phyloP scores from a whole-genome alignment of 768 basidiomycete species.

The Dentipellis sp. region DNA sequence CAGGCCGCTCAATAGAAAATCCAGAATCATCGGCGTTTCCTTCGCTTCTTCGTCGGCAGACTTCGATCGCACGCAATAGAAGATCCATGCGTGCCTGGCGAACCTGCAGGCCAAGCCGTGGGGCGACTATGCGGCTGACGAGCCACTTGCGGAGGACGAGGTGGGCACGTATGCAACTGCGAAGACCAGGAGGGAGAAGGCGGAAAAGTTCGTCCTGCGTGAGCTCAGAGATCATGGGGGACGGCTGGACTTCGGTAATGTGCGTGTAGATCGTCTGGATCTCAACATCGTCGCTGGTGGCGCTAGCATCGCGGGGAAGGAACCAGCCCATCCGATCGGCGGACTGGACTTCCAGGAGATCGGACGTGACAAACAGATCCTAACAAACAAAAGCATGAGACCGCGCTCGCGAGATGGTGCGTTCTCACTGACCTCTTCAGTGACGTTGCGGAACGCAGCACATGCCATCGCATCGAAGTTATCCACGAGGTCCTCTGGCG shows the following conservation, averaged over 20 bases:
- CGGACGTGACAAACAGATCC: conserved; percentile 73
- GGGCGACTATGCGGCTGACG: conserved; percentile 56
- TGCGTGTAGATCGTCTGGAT: conserved; percentile 74
- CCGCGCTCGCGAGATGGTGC: neutral
- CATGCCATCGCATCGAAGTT: conserved; percentile 69
- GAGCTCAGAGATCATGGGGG: conserved; percentile 61
- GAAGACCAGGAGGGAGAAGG: conserved; percentile 63
- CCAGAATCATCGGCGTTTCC: conserved; percentile 19
- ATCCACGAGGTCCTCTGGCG: conserved; percentile 65
- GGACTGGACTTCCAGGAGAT: conserved; percentile 74
- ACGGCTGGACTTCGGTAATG: conserved; percentile 63
- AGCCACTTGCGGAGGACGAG: conserved; percentile 74
- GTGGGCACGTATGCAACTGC: conserved; percentile 72
- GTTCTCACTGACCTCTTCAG: conserved; percentile 50
- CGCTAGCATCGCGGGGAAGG: conserved; percentile 41
- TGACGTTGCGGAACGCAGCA: conserved; percentile 68
- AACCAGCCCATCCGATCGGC: conserved; percentile 80
- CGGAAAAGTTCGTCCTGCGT: conserved; percentile 65
- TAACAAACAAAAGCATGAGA: conserved; percentile 19
- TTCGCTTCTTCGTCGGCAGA: conserved; percentile 57
- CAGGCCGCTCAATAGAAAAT: conserved; percentile 45
- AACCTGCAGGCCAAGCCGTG: conserved; percentile 49
- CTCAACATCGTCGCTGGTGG: conserved; percentile 55
- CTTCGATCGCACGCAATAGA: conserved; percentile 62
- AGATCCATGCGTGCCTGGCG: conserved; percentile 71